A percentile compares a stretch with the other conserved stretches of the same genome.
phyloP scores from a whole-genome alignment of 495 filamentous ascomycete genomes.

The Talaromyces trachyspermus region DNA sequence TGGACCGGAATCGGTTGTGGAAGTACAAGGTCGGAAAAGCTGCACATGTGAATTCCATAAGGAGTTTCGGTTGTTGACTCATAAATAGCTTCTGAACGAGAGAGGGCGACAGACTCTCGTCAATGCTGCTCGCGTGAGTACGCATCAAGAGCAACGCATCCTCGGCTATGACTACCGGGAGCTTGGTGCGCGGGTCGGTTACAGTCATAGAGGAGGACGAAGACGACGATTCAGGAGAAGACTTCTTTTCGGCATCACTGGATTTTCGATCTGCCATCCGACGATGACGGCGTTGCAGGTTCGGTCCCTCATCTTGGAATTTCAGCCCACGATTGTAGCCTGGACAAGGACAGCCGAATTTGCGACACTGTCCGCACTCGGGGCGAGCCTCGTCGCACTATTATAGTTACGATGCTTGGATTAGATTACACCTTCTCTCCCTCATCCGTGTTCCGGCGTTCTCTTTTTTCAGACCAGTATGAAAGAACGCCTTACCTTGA shows the following conservation, averaged over 20 bases:
- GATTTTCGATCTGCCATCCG: conserved; percentile 2
- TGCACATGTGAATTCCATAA: conserved; percentile 21
- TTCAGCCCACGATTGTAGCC: conserved; percentile 13
- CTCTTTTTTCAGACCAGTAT: no score
- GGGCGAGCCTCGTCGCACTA: conserved; percentile 27
- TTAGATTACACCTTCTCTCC: no score
- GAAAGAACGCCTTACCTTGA: conserved; percentile 18
- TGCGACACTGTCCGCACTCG: conserved; percentile 24
- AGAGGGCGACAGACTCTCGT: conserved; percentile 20
- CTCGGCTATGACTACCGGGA: conserved; percentile 2
- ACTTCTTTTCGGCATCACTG: background rate
- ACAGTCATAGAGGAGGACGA: background rate
- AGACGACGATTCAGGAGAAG: background rate
- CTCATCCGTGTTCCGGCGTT: no score
- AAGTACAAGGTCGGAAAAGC: conserved; percentile 21
- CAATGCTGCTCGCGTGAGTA: conserved; percentile 6
- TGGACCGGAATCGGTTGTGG: conserved; percentile 19
- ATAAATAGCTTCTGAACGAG: conserved; percentile 18
- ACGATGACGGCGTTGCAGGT: conserved; percentile 17
- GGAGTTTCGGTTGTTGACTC: conserved; percentile 20
- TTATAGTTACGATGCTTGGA: background rate
- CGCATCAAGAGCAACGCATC: conserved; percentile 5
- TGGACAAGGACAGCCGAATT: conserved; percentile 19
- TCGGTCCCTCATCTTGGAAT: conserved; percentile 19
- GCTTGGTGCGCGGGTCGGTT: conserved; percentile 1